Base-by-base conservation (phyloP, 2,329 filamentous ascomycete genomes). In the Calonectria pteridis region DNA sequence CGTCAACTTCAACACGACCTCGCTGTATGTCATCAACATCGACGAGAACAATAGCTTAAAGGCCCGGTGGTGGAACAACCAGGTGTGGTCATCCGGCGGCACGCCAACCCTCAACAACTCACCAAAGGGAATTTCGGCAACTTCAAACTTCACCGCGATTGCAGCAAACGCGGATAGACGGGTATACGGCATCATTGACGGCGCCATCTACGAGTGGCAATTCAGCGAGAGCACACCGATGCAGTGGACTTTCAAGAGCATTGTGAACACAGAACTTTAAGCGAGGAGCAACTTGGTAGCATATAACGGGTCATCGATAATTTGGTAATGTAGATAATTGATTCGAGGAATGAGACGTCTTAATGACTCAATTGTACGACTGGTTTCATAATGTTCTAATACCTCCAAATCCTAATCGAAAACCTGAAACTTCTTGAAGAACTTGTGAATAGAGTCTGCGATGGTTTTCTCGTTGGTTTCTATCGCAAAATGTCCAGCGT, bases 401-500 rank as follows among this genome's bases (percentile, higher is more conserved):
- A n/a, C 6, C n/a, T 55, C 5, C 29, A 20, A 55, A 6, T 13
- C 7, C 26, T 64, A 55, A 6, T n/a, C 18, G 13, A 70, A 70
- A 2, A 64, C 35, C 20, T 18, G 6, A 28, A 70, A 70, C 23
- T 46, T 70, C 2, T 55, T n/a, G 18, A 70, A 65, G 13, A 70
- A 70, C 4, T 37, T 26, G 13, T 43, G 31, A 1, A 70, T 70
- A 14, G 35, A 55, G 9, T 33, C 14, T 3, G 68, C 59, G 6
- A 65, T 29, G 10, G 16, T 1, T 20, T 70, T 4, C 9, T 70
- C 59, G 16, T 70, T 70, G 14, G 68, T 65, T 46, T 70, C 68
- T 14, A 65, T 65, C 3, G 68, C 68, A 37, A 70, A 70, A 20
- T 70, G 49, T 6, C 49, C 59, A 2, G 59, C 68, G 50, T 70